Conservation (phyloP, 805 yeast genomes). For the Cyberlindnera mississippiensis region DNA sequence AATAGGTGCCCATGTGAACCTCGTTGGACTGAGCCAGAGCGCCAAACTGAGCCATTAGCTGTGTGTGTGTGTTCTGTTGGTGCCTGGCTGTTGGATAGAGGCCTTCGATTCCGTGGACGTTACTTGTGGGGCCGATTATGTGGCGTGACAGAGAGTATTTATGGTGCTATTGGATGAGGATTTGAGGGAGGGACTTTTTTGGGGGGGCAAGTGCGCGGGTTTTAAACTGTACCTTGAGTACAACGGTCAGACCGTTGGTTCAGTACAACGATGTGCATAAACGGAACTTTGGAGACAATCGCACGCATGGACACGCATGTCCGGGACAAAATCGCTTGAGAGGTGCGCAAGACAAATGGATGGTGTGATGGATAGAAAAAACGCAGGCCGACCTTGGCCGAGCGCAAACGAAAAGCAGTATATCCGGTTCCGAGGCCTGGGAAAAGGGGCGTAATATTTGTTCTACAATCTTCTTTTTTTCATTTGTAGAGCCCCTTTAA, state of each 20-base stretch:
- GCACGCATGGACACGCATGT: neutral
- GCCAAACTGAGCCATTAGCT: constrained; percentile 5
- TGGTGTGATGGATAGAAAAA: no score
- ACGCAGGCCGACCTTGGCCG: no score
- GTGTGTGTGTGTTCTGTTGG: neutral
- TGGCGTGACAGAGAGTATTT: neutral
- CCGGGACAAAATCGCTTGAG: neutral
- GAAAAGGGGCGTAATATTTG: no score
- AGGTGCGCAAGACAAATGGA: no score
- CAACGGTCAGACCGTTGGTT: constrained; percentile 9
- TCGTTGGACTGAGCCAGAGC: neutral
- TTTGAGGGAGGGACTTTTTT: neutral
- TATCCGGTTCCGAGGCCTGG: no score
- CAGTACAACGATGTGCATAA: constrained; percentile 8
- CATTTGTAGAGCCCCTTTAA: no score
- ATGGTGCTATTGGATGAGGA: no score
- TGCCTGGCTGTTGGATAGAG: no score
- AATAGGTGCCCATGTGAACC: neutral
- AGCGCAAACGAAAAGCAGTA: no score
- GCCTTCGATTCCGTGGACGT: neutral
- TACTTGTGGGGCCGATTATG: neutral
- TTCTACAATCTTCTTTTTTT: no score
- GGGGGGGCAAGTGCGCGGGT: constrained; percentile 2
- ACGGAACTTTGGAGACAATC: neutral
- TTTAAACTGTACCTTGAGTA: neutral